Evolutionary conservation across 2,329 filamentous ascomycete species (phyloP).

Genomic region (Reticulascus tulasneorum): DNA sequence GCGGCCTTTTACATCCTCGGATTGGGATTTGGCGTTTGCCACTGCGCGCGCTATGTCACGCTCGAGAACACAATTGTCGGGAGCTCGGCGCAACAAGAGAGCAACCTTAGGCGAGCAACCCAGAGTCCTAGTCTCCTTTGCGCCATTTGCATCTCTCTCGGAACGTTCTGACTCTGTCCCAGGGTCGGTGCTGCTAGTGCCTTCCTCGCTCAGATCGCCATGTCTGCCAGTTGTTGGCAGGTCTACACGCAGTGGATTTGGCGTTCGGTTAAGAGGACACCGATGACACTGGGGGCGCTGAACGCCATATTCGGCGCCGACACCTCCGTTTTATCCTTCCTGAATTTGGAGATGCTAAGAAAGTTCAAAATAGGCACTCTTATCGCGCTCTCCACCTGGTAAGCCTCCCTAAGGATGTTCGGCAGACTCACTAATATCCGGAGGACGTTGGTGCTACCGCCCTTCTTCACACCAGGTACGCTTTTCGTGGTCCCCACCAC

Average conservation of each 20-base stretch:
- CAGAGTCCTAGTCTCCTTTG: no score
- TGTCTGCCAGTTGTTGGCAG: not conserved
- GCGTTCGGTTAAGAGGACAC: not conserved
- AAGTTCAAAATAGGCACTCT: conserved; percentile 6
- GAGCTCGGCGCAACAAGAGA: no score
- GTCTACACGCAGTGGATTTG: conserved; percentile 6
- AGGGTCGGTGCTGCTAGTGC: conserved; percentile 2
- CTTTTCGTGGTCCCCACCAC: conserved; percentile 2
- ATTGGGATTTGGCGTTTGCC: no score
- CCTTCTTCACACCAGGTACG: conserved; percentile 11
- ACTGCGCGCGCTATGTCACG: no score
- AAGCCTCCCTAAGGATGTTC: no score
- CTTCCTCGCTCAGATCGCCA: conserved; percentile 4
- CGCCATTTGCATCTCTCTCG: no score
- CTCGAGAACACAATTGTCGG: no score
- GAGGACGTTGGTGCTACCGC: no score
- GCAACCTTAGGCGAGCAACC: no score
- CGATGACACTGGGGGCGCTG: not conserved
- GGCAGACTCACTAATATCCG: no score
- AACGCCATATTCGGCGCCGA: conserved; percentile 6
- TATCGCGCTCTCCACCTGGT: conserved; percentile 11
- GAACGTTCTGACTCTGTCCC: no score
- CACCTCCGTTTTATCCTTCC: conserved; percentile 3
- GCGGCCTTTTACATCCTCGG: no score
- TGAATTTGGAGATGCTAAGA: conserved; percentile 8